Percentiles rank a stretch among this genome's conserved stretches.
phyloP scores from a whole-genome alignment of 768 basidiomycete genomes.

The Podaxis sp. region DNA sequence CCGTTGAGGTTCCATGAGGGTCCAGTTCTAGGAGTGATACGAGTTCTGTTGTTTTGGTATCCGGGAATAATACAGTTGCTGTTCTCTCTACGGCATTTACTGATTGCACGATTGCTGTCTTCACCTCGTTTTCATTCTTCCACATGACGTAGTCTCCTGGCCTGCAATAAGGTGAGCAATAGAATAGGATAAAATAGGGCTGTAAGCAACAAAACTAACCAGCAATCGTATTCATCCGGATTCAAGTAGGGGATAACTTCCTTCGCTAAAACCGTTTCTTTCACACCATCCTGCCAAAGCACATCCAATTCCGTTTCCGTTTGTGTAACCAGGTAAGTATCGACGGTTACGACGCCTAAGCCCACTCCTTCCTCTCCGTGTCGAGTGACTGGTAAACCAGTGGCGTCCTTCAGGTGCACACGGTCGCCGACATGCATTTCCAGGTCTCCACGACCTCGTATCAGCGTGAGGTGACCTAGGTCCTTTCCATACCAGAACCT shows the following conservation, averaged over 20 bases:
- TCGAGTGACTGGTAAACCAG: constrained; percentile 50
- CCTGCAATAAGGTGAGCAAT: constrained; percentile 40
- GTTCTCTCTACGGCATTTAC: constrained; percentile 74
- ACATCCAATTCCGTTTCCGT: constrained; percentile 69
- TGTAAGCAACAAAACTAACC: constrained; percentile 42
- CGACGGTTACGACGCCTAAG: constrained; percentile 47
- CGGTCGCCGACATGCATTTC: constrained; percentile 76
- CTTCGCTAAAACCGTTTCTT: constrained; percentile 57
- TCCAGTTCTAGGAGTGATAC: constrained; percentile 88
- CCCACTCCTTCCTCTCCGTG: constrained; percentile 54
- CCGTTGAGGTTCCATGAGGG: constrained; percentile 68
- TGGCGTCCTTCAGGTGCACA: constrained; percentile 53
- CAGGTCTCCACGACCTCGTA: constrained; percentile 57
- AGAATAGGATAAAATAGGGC: neutral
- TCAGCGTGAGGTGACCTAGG: constrained; percentile 58
- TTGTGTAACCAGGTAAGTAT: constrained; percentile 63
- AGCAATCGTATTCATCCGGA: constrained; percentile 90
- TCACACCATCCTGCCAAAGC: constrained; percentile 85
- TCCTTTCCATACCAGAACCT: constrained; percentile 74
- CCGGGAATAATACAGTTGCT: constrained; percentile 59
- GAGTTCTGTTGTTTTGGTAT: constrained; percentile 53
- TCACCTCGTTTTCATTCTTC: constrained; percentile 68
- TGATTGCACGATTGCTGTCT: constrained; percentile 73
- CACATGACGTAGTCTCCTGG: constrained; percentile 90
- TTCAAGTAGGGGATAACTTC: constrained; percentile 80